Evolutionary conservation across 73 alveolate species (phyloP).

Genomic region (Stentor coeruleus): DNA sequence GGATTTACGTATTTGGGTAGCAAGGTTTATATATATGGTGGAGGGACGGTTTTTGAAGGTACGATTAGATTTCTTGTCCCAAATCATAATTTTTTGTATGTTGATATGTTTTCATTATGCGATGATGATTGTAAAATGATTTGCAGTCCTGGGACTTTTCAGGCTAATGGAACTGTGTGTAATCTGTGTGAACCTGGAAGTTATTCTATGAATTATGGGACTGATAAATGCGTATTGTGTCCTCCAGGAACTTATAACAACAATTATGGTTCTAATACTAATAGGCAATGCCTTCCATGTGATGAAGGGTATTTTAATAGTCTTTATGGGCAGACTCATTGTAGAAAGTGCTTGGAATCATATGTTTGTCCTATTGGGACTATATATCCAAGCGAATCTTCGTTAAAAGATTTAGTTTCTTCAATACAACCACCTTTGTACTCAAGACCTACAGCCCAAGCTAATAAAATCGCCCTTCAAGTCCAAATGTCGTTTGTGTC

Average conservation of each 20-base stretch:
- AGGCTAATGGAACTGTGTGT: neutral
- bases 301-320: neutral
- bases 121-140: neutral
- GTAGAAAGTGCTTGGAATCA: neutral
- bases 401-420: neutral
- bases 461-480: neutral
- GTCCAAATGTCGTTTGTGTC: neutral
- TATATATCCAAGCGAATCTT: neutral
- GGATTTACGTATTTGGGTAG: neutral
- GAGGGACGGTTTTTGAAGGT: neutral
- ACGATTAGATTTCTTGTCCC: neutral
- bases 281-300: neutral
- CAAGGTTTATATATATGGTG: neutral
- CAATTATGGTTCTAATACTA: neutral
- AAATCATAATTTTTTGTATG: neutral
- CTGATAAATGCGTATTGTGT: neutral
- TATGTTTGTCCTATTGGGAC: neutral
- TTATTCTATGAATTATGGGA: too few species aligned
- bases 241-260: neutral
- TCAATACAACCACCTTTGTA: neutral
- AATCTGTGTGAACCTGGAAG: neutral
- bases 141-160: neutral
- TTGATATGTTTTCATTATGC: neutral
- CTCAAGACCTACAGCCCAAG: neutral
- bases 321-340: neutral